A percentile compares a stretch with the other conserved stretches of the same genome.
Evolutionary conservation across 2,329 filamentous ascomycete species (phyloP).

Genomic region (Fusarium gaditjirri): DNA sequence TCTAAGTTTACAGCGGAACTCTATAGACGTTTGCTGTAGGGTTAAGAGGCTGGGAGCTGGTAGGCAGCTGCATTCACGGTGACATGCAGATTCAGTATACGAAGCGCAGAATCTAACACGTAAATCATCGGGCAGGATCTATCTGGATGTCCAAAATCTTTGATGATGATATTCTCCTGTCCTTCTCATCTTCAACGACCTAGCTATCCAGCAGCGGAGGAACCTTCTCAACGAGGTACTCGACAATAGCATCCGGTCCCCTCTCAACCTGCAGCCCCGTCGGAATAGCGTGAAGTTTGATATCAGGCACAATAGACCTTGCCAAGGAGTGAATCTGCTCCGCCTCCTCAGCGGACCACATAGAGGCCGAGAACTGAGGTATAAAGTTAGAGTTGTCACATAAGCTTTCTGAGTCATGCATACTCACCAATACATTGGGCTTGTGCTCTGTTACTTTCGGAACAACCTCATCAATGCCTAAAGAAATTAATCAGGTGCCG

Average conservation of each 20-base stretch:
- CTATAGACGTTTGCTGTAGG: fast-evolving
- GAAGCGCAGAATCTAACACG: fast-evolving
- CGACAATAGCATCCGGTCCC: conserved; percentile 12
- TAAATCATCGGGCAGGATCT: fast-evolving
- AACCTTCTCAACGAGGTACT: conserved; percentile 15
- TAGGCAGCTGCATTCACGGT: not conserved
- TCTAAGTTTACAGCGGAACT: not conserved
- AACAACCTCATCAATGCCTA: conserved; percentile 17
- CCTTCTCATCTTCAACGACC: fast-evolving
- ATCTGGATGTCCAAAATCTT: not conserved
- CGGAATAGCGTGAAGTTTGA: conserved; percentile 9
- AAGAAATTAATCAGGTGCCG: fast-evolving
- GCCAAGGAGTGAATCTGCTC: conserved; percentile 12
- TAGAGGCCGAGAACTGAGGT: conserved; percentile 9
- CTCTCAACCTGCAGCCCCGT: conserved; percentile 12
- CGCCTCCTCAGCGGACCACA: conserved; percentile 10
- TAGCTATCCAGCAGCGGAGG: conserved; percentile 13
- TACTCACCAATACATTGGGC: not conserved
- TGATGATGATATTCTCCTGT: no score
- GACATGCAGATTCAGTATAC: no score
- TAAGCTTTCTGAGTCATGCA: fast-evolving
- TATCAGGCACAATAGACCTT: conserved; percentile 14
- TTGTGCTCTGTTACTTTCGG: conserved; percentile 14
- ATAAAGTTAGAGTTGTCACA: fast-evolving
- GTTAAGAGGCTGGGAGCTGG: fast-evolving